Evolutionary conservation across 2,329 filamentous ascomycete genomes (phyloP), one percentile per base, ranked within the genome.

Genomic region (Botryotinia globosa): DNA sequence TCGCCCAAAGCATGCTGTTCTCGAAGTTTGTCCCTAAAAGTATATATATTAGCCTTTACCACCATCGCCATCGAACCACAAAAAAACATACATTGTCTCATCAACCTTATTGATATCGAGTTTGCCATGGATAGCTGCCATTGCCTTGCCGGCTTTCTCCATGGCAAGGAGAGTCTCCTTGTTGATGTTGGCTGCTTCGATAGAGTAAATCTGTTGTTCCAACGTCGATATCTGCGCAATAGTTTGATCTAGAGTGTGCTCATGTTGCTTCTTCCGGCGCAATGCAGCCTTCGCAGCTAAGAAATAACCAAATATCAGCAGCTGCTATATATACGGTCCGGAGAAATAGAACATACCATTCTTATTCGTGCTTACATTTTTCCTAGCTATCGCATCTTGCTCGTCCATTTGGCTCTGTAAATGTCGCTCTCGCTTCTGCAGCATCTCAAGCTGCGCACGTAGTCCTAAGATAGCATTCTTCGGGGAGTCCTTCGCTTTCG

Each of bases 181-280:
- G 87, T 99, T 99, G 86, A 99, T 98, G 82, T 98, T 99, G 75
- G 96, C 96, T 65, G 94, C 94, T 84, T 99, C 96, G 85, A 99
- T 98, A 74, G 93, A 91, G 82, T 96, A 96, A 81, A 98, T 97
- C 82, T 99, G 94, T 81, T 94, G 92, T 83, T 99, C 96, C 62
- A 99, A 87, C 34, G 96, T 97, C 79, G 90, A 89, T 80, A 98
- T 97, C 84, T 98, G 95, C 45, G 92, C 89, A 74, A 89, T 88
- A 1, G 95, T 98, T 84, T 98, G 94, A 77, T 97, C 94, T 73
- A 98, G 89, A 72, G 93, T 93, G 82, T 94, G 92, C 83, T 98
- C 94, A 80, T 96, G 93, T 78, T 90, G 87, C 88, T 99, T 98
- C 89, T 98, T 98, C 83, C 95, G 91, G 85, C 93, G 90, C 76